Evolutionary conservation across 1,284 basidiomycete species (phyloP).

Genomic region (Mycosarcoma maydis): DNA sequence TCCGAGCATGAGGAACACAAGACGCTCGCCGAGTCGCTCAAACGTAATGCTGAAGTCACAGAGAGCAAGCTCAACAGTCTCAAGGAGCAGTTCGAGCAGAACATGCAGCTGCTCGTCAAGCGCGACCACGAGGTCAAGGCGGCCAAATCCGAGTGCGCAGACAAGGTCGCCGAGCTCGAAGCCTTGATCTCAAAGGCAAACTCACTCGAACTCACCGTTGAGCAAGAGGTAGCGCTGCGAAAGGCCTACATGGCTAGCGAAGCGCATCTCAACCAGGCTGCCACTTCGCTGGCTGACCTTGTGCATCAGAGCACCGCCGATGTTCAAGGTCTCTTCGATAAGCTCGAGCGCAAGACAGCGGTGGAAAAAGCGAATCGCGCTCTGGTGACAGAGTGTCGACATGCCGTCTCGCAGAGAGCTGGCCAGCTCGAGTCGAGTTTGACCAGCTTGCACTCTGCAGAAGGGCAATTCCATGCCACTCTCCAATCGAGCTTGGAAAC

Average conservation of each 20-base stretch:
- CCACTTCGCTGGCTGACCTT: conserved; percentile 75
- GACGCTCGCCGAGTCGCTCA: conserved; percentile 51
- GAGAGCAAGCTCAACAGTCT: conserved; percentile 59
- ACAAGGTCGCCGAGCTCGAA: conserved; percentile 49
- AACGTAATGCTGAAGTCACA: conserved; percentile 56
- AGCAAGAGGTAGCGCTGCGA: conserved; percentile 72
- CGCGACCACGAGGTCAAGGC: conserved; percentile 54
- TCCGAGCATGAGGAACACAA: conserved; percentile 53
- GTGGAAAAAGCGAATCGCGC: conserved; percentile 76
- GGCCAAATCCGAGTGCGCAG: conserved; percentile 48
- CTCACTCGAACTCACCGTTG: conserved; percentile 38
- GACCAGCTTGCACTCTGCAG: conserved; percentile 74
- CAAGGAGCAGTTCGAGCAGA: conserved; percentile 66
- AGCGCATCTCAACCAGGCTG: conserved; percentile 76
- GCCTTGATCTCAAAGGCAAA: conserved; percentile 38
- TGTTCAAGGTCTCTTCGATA: conserved; percentile 79
- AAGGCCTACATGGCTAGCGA: conserved; percentile 83
- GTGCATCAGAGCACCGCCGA: conserved; percentile 78
- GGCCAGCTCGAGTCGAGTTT: conserved; percentile 73
- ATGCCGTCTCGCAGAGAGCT: conserved; percentile 72
- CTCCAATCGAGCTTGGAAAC: conserved; percentile 66
- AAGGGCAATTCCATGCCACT: conserved; percentile 71
- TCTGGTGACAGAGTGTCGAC: conserved; percentile 75
- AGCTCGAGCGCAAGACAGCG: conserved; percentile 81
- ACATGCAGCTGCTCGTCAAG: conserved; percentile 61